Base-by-base conservation (phyloP, 2,329 filamentous ascomycete species). In the Trichoderma asperellum region DNA sequence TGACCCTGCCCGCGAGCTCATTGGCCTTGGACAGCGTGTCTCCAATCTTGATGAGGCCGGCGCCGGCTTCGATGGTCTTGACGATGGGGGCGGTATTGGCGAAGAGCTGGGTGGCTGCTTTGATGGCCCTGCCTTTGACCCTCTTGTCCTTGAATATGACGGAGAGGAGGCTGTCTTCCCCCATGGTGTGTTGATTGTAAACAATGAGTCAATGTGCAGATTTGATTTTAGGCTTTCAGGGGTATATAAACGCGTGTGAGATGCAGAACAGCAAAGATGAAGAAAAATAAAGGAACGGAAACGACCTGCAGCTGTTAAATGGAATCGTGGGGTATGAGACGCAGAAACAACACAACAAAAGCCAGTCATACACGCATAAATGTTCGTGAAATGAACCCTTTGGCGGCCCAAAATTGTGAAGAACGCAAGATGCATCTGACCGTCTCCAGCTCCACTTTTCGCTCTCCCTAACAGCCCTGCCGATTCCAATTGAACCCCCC, bases 51-150 rank as follows among this genome's bases (percentile, higher is more conserved):
- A 73, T 59, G 59, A 75, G 68, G n/a, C 74, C 73, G 53, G 73
- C 69, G n/a, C 74, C 74, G 27, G 74, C 74, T 60, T 76, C 74
- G 12, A 75, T 70, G 57, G 73, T 75, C 43, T 73, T 76, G 4
- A 70, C 68, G 10, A 68, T 61, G 49, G 68, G 68, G 4, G 60
- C 21, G n/a, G 68, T 64, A 35, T 61, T 67, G 35, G 63, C 37
- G 18, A 68, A 59, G 34, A 67, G 52, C 53, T 68, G 68, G 5
- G 63, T 57, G 1, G 68, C 68, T 18, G 62, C 60, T 49, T 49
- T 16, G 35, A 70, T 61, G 14, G 63, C 68, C 35, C 52, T 29
- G 37, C 60, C 53, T 18, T 66, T 60, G 43, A 59, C 53, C 24
- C 52, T 40, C 40, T 68, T 68, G 59, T 68, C 66, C 14, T 43